Evolutionary conservation across 2,329 filamentous ascomycete species (phyloP).

Genomic region (Phialocephala sp.): DNA sequence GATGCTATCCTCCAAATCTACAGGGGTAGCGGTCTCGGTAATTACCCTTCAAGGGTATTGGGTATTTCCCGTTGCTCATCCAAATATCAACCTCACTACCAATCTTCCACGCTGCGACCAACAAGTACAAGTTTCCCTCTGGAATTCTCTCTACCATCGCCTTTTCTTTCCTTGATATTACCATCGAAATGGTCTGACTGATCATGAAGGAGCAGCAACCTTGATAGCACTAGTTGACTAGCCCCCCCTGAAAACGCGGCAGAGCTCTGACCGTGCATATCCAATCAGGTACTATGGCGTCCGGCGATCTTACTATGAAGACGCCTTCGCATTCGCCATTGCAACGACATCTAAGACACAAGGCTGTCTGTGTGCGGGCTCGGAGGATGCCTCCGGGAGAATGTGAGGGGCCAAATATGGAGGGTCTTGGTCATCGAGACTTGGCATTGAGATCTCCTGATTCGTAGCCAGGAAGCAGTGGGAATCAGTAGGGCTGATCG

Average conservation of each 20-base stretch:
- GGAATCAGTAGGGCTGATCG: too few relatives aligned
- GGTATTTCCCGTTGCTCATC: background rate
- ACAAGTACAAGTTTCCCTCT: too few relatives aligned
- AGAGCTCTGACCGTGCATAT: constrained; percentile 4
- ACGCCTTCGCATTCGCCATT: background rate
- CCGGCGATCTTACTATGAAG: background rate
- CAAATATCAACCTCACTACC: background rate
- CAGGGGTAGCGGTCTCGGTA: background rate
- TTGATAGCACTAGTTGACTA: background rate
- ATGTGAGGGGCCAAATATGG: background rate
- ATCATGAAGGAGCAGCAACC: too few relatives aligned
- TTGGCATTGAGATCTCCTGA: background rate
- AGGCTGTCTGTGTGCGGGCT: background rate
- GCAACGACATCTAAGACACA: background rate
- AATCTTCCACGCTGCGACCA: too few relatives aligned
- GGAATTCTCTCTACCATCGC: background rate
- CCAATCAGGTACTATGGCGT: background rate
- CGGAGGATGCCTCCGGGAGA: background rate
- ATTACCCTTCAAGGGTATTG: background rate
- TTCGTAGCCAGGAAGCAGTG: too few relatives aligned
- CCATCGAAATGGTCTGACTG: too few relatives aligned
- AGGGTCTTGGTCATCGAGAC: background rate
- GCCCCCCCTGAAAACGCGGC: background rate
- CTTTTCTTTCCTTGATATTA: background rate
- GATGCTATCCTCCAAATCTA: too few relatives aligned